Base-by-base conservation (phyloP, 495 filamentous ascomycete genomes). In the Podospora appendiculata region DNA sequence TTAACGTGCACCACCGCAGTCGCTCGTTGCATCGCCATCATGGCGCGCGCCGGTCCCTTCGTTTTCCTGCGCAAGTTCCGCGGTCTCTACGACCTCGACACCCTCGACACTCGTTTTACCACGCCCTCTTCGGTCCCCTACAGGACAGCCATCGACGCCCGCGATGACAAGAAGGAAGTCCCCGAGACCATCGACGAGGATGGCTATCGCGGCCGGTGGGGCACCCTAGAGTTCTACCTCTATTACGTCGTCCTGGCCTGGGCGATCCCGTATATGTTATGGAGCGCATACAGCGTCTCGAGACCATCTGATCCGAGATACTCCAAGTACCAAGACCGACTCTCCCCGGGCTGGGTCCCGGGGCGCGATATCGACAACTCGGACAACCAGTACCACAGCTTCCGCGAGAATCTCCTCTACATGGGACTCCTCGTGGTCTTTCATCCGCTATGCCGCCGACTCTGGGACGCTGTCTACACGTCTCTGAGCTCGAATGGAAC, bases 361-460 rank as follows among this genome's bases (percentile, higher is more conserved):
- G 93, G 93, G 13, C 88, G 91, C 45, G 89, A 87, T 75, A 88
- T 96, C 40, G 94, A 98, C 70, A 83, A 91, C 53, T 93, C 90
- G 8, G 93, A 99, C 71, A 63, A 76, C 9, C 93, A 99, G 66
- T 97, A 96, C 68, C 71, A 76, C n/a, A 81, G 78, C 47, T 95
- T 97, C 61, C 86, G 94, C 47, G 73, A 81, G 47, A 97, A 97
- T 66, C 78, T 97, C 34, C 90, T 89, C 9, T 86, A 87, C 61
- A 80, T 97, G 57, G 70, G 80, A 2, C 48, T 79, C 4, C 77
- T 96, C 5, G 71, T 96, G 5, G 54, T 83, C 19, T 62, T 87
- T 16, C 94, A 95, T 63, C 92, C 89, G 10, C 62, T 95, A 9
- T 73, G 90, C 41, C 87, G 93, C 44, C 80, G 77, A 53, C 45